These are phyloP conservation scores for Aspergillus cejpii DNA, from an alignment of 2,329 filamentous ascomycete genomes.

Conservation along the genomic window DNA sequence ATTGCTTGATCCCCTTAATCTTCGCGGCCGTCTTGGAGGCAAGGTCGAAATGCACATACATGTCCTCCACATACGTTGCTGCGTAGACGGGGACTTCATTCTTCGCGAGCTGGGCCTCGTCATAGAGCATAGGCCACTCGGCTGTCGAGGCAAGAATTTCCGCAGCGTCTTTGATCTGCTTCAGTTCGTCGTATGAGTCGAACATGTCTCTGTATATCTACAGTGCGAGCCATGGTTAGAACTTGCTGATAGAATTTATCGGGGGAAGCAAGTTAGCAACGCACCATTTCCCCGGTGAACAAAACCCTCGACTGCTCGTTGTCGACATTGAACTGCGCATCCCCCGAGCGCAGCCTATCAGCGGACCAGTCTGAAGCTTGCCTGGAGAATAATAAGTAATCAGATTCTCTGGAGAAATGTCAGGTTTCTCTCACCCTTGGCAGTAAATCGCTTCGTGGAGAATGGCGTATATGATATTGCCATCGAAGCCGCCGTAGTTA, in stretches of 20 bases:
- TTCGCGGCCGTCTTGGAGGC: slow-evolving; percentile 65
- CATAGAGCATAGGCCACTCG: slow-evolving; percentile 72
- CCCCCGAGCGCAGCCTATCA: slow-evolving; percentile 39
- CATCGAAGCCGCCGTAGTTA: slow-evolving; percentile 61
- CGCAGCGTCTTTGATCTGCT: slow-evolving; percentile 60
- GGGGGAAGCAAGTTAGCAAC: not conserved
- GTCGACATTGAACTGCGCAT: slow-evolving; percentile 44
- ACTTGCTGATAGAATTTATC: not conserved
- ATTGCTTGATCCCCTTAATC: slow-evolving; percentile 71
- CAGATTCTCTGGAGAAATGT: not conserved
- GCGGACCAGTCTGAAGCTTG: slow-evolving; percentile 67
- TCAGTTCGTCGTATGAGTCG: slow-evolving; percentile 69
- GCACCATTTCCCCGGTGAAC: slow-evolving; percentile 83
- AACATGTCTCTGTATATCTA: slow-evolving; percentile 76
- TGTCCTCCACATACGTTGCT: slow-evolving; percentile 75
- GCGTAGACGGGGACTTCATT: slow-evolving; percentile 85
- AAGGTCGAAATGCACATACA: slow-evolving; percentile 79
- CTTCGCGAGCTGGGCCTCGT: slow-evolving; percentile 61
- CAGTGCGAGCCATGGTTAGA: slow-evolving; percentile 2
- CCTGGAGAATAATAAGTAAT: slow-evolving; percentile 28
- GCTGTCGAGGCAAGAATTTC: slow-evolving; percentile 60
- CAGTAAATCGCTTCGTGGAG: slow-evolving; percentile 87
- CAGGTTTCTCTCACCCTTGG: slow-evolving; percentile 45
- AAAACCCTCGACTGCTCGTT: slow-evolving; percentile 52
- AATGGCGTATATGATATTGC: slow-evolving; percentile 73